Percentiles rank a stretch among this genome's conserved stretches.
phyloP scores from a whole-genome alignment of 2,329 filamentous ascomycete genomes.

The Lachnellula cervina region DNA sequence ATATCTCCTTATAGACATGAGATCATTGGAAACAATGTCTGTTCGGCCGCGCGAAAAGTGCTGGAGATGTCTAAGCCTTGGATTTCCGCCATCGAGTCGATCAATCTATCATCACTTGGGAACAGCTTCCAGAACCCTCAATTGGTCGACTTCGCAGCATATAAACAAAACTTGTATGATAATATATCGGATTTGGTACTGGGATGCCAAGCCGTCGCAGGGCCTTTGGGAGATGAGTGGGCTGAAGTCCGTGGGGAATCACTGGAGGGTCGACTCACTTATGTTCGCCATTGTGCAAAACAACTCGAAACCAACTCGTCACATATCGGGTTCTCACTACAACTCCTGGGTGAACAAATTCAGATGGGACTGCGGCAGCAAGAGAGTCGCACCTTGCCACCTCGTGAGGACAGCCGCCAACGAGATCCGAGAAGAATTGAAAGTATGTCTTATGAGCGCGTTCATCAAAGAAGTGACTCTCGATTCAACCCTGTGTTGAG shows the following conservation, averaged over 20 bases:
- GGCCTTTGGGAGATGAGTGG: slow-evolving; percentile 92
- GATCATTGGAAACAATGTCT: slow-evolving; percentile 76
- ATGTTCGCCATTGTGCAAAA: slow-evolving; percentile 70
- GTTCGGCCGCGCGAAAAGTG: slow-evolving; percentile 70
- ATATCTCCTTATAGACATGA: slow-evolving; percentile 75
- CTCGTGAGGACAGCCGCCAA: slow-evolving; percentile 37
- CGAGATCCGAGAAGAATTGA: slow-evolving; percentile 53
- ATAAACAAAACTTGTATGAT: slow-evolving; percentile 93
- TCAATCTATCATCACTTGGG: slow-evolving; percentile 76
- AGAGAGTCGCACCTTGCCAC: slow-evolving; percentile 32
- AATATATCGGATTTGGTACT: slow-evolving; percentile 84
- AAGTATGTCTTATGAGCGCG: slow-evolving; percentile 49
- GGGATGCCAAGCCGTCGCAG: slow-evolving; percentile 85
- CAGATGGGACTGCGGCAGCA: slow-evolving; percentile 50
- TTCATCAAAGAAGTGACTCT: slow-evolving; percentile 55
- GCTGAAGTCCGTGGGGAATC: slow-evolving; percentile 85
- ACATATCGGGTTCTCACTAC: slow-evolving; percentile 82
- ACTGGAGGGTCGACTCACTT: slow-evolving; percentile 77
- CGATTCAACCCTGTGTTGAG: slow-evolving; percentile 30
- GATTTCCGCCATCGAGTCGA: slow-evolving; percentile 84
- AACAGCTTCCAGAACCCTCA: slow-evolving; percentile 79
- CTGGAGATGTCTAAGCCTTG: slow-evolving; percentile 87
- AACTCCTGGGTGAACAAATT: slow-evolving; percentile 79
- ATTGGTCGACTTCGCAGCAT: slow-evolving; percentile 77
- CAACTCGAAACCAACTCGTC: slow-evolving; percentile 82